Base-by-base conservation (phyloP, 148 eudicot genomes). In the Vaccinium vitisidaea region DNA sequence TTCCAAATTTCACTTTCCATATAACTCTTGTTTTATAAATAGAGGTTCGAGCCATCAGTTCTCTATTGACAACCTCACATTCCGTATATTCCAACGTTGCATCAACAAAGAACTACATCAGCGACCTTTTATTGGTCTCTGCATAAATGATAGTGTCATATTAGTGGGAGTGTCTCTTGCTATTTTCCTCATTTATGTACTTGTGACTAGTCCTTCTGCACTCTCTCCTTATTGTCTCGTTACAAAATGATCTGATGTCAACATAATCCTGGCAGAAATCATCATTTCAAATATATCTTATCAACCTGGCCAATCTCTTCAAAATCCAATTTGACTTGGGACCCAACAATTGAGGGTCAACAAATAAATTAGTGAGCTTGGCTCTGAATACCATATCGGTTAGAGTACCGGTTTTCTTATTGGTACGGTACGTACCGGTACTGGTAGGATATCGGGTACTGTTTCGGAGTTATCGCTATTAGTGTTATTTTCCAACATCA, bases 1-100 rank as follows among this genome's bases (percentile, higher is more conserved):
- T 79, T 79, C 63, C 61, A 63, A 54, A 18, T 59, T 16, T 79
- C 65, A 54, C 12, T 27, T 53, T 78, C 80, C n/a, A 79, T 13
- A 79, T 8, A 39, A n/a, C 0, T 46, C 54, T 23, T 0, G 1
- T 27, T 19, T 19, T 43, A 43, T 46, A 16, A 15, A 18, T 46
- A 19, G 56, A 77, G 59, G 80, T 23, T 49, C 18, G 2, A 49
- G 58, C 19, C 65, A 79, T 79, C n/a, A 77, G 1, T 36, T 53
- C 81, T 53, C 30, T 48, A 25, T 6, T 50, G 39, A 54, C n/a
- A 79, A 79, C 12, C 48, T 53, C 81, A 30, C 11, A 48, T 48
- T 76, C 46, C 48, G 27, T 50, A 11, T 25, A 11, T 27, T 54
- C 46, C 61, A 53, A 2, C 16, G 6, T 79, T 53, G 61, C 81